Conservation (phyloP, 768 basidiomycete species). For the Mycena sanguinolenta region DNA sequence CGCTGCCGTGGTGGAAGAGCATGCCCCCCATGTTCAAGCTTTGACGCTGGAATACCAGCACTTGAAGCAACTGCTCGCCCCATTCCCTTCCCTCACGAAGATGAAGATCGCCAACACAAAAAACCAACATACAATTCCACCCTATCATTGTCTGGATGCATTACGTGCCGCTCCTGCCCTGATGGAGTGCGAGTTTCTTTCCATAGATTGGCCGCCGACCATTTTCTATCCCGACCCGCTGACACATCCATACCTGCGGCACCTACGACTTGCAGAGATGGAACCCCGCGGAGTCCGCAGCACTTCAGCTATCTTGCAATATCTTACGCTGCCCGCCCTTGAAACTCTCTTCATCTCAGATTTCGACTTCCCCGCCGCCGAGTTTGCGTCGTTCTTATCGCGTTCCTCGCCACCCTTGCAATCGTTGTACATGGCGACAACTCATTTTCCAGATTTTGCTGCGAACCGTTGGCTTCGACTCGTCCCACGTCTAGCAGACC, state of each 20-base stretch:
- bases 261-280: conserved; percentile 5
- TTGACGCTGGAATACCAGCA: neutral
- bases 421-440: neutral
- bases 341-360: conserved; percentile 1
- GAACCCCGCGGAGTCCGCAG: neutral
- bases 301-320: neutral
- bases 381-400: neutral
- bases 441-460: neutral
- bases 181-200: conserved; percentile 2
- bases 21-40: neutral
- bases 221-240: neutral
- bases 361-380: neutral
- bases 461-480: neutral
- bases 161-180: neutral
- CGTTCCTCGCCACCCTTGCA: neutral
- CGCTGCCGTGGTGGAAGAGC: neutral
- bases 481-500: neutral
- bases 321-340: conserved; percentile 13
- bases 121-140: neutral
- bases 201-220: neutral
- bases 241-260: neutral
- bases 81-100: neutral
- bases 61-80: no score
- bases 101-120: neutral
- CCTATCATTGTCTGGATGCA: neutral